Evolutionary conservation across 306 rosid species (phyloP), one percentile per base, ranked within the genome.

Genomic region (Erythrophleum fordii): DNA sequence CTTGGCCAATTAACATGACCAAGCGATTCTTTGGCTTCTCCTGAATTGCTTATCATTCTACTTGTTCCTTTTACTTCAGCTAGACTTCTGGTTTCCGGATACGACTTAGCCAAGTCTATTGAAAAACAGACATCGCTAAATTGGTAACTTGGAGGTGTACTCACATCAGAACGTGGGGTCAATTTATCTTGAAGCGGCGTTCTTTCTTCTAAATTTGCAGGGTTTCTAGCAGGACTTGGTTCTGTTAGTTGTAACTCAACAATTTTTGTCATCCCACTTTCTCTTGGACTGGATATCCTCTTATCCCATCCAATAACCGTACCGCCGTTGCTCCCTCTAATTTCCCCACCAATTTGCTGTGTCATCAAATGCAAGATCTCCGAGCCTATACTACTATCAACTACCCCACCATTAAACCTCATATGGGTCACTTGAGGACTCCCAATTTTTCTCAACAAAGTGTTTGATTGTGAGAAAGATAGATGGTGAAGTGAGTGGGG

Each of bases 111-210:
- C 85, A 89, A 86, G 82, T 91, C 96, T 41, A 91, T 91, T 6
- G 96, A 91, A 77, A 91, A 91, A 71, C 26, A 89, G 0, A 83
- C 86, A 1, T 89, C 93, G 8, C 92, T 89, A 22, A 81, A 81
- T 80, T 88, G 94, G 52, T 62, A 34, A 79, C 92, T 85, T 37
- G 55, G 51, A 60, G 62, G 64, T 17, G 80, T 35, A 28, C 62
- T 67, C 2, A 39, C 31, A 61, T 88, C 88, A 22, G 91, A 85
- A 69, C 70, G 70, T 9, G 85, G 83, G 22, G 86, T 72, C 49
- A 10, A 60, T 45, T 73, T 69, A 60, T 86, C 85, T 18, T 82
- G 22, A 66, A 86, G 79, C 6, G 85, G 87, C 6, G 78, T 72
- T 68, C 31, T 86, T 28, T 52, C 86, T 80, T 86, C 80, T 25